Base-by-base conservation (phyloP, 768 basidiomycete species). In the Kondoa malvinella region DNA sequence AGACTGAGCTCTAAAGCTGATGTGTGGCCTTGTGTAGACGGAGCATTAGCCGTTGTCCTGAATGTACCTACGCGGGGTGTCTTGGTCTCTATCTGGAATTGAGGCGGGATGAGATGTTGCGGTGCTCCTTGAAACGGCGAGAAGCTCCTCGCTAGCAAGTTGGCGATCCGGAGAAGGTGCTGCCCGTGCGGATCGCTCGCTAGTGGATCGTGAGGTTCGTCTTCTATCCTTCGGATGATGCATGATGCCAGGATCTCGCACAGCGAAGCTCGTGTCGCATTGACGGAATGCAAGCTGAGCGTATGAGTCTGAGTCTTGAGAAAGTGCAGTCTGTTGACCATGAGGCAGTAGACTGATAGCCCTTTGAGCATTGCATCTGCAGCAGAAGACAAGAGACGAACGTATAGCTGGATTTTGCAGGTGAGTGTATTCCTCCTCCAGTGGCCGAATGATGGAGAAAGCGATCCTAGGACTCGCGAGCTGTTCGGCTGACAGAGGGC, bases 1-100 rank as follows among this genome's bases (percentile, higher is more conserved):
- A 97, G 88, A 2, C 91, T 90, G 82, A 95, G 86, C 88, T 73
- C 72, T 57, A 74, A 69, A 21, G 74, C 72, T 34, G 72, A 73
- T 32, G 67, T 65, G 2, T 63, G 61, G 2, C 26, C 61, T n/a
- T 32, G 15, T 3, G 30, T 32, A 29, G 27, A 30, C 2, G 61
- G 61, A 8, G 67, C 30, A 2, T 31, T 27, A 8, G 40, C 40
- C 21, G 40, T 50, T 8, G 40, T 50, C 21, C 40, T 50, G 40
- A 50, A 50, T 21, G 40, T 50, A 8, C 40, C 40, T 8, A 21
- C 8, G 8, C 21, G 8, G 12, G 40, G 40, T 50, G 40, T 50
- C 21, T 50, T 50, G 40, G 40, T 50, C 12, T 50, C 40, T 21
- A 50, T 8, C 40, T 50, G 40, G 21, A 50, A 50, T 21, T 50